These are phyloP conservation scores for Leccinum fallax DNA, from an alignment of 1,284 basidiomycete species.

Conservation along the genomic window DNA sequence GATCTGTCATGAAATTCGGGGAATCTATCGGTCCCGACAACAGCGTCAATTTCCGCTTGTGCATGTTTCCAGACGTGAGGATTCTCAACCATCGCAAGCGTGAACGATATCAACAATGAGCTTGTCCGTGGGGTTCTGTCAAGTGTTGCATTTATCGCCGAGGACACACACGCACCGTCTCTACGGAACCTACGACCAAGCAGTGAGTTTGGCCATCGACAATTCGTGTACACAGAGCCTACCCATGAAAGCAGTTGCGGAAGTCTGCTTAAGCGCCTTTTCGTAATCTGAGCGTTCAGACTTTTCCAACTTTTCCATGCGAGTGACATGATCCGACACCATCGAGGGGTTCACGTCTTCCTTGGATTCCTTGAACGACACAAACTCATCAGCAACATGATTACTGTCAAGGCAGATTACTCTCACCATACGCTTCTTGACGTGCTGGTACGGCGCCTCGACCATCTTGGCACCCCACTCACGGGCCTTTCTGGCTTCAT, in stretches of 20 bases:
- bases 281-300: conserved; percentile 16
- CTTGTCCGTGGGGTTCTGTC: conserved; percentile 14
- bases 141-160: background rate
- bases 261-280: conserved; percentile 23
- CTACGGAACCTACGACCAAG: conserved; percentile 16
- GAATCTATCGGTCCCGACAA: conserved; percentile 40
- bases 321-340: conserved; percentile 25
- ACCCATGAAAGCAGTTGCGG: conserved; percentile 26
- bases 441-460: conserved; percentile 25
- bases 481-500: conserved; percentile 15
- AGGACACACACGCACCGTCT: conserved; percentile 21
- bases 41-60: conserved; percentile 43
- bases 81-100: conserved; percentile 40
- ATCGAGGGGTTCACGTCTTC: conserved; percentile 16
- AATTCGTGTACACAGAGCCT: background rate
- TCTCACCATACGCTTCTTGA: conserved; percentile 16
- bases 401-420: background rate
- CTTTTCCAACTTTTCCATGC: conserved; percentile 19
- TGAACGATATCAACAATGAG: conserved; percentile 24
- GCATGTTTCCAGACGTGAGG: conserved; percentile 36
- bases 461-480: conserved; percentile 15
- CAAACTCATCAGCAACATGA: background rate
- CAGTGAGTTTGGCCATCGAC: background rate
- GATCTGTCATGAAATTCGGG: conserved; percentile 43
- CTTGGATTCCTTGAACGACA: conserved; percentile 10